These are phyloP conservation scores for Phaeosphaeriaceae sp. DNA, from an alignment of 2,329 filamentous ascomycete genomes.

Conservation along the genomic window DNA sequence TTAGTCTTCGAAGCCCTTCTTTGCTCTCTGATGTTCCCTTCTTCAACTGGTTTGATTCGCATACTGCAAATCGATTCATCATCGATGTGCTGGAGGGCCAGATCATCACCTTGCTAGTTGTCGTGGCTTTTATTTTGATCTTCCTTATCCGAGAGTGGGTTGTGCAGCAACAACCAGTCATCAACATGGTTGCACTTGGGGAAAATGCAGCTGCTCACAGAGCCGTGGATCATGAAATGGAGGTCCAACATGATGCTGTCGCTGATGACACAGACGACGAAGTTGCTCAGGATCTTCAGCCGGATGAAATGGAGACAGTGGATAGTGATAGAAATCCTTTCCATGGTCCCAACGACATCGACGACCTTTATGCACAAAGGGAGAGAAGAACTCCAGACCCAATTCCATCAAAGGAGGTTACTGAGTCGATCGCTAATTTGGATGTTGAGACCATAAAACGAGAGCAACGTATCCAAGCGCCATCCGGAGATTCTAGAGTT, in stretches of 20 bases:
- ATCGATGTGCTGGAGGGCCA: conserved; percentile 90
- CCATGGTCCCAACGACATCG: background rate
- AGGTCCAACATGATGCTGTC: conserved; percentile 18
- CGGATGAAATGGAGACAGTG: conserved; percentile 9
- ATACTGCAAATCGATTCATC: conserved; percentile 76
- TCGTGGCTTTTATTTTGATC: conserved; percentile 93
- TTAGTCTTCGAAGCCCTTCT: conserved; percentile 39
- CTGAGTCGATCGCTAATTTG: too few species aligned
- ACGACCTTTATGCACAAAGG: background rate
- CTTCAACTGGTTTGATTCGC: conserved; percentile 60
- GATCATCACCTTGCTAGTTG: conserved; percentile 88
- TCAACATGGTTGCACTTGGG: conserved; percentile 69
- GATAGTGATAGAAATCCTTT: conserved; percentile 1
- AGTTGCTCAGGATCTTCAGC: conserved; percentile 8
- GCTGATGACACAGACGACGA: conserved; percentile 12
- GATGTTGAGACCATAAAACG: background rate
- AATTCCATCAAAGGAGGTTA: too few species aligned
- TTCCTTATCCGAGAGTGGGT: conserved; percentile 98
- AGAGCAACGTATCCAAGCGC: background rate
- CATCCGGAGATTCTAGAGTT: too few species aligned
- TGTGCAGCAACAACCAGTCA: conserved; percentile 93
- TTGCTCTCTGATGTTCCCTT: conserved; percentile 65
- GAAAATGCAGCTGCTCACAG: conserved; percentile 36
- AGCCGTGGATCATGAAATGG: conserved; percentile 35
- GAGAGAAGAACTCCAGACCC: background rate